Evolutionary conservation across 2,329 filamentous ascomycete species (phyloP), one percentile per base, ranked within the genome.

Genomic region (Trichoderma sp.): DNA sequence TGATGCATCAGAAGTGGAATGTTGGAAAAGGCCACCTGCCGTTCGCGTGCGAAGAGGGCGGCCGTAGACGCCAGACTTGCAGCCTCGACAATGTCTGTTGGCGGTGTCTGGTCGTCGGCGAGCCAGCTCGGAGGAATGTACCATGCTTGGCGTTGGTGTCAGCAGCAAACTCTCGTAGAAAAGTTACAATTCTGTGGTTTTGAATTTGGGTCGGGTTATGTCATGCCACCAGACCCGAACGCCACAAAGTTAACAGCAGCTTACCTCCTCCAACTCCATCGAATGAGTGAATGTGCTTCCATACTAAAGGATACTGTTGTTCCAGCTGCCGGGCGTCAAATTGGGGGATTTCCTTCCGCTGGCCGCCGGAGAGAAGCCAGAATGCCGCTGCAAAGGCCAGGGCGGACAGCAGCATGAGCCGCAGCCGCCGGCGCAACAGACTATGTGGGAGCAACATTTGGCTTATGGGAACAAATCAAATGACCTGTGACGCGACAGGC

Each of bases 1-100:
- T 77, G 76, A 60, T 77, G 76, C 21, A 77, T 73, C 24, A 77
- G 66, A 8, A 77, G 67, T 6, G 76, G 76, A n/a, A 77, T 77
- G n/a, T 74, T 76, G 60, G 76, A 77, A 64, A 72, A 75, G 30
- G 73, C 64, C 1, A 76, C 53, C 58, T 73, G 74, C 34, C 76
- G 73, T 11, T 74, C 65, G 30, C 62, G 61, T 2, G 60, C 56
- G 8, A 61, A 36, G 8, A 56, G 32, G n/a, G 76, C 75, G 24
- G 74, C 73, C 21, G 72, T 56, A 56, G 74, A 74, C 21, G 74
- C 75, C 6, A 76, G 64, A 5, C 61, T 60, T 6, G 72, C 76
- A 4, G 75, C 76, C 34, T 77, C 75, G 28, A 77, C 24, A 26
- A 77, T 77, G 34, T 71, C 73, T 53, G 68, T 39, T 4, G 75